phyloP scores from a whole-genome alignment of 2,329 filamentous ascomycete species.

The Paraphaeosphaeria minitans region DNA sequence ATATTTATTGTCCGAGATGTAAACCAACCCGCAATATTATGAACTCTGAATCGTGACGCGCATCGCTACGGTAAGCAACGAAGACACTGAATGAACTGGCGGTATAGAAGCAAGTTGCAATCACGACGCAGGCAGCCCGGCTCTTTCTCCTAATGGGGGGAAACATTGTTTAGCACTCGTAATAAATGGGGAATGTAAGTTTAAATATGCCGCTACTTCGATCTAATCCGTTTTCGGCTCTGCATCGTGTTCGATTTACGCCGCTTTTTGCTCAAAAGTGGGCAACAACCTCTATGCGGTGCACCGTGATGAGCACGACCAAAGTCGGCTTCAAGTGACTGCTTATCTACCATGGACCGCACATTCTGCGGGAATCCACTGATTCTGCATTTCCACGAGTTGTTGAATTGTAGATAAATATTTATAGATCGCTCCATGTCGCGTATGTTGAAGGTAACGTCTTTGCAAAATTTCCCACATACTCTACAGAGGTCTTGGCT shows the following conservation, averaged over 20 bases:
- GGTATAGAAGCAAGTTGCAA: not conserved
- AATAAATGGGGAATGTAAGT: no score
- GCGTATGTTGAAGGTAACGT: not conserved
- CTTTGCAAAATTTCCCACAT: not conserved
- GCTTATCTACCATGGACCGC: not conserved
- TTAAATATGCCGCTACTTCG: no score
- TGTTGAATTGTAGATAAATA: not conserved
- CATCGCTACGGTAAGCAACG: not conserved
- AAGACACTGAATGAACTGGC: not conserved
- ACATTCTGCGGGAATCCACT: not conserved
- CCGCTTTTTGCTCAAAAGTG: not conserved
- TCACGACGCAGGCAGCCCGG: not conserved
- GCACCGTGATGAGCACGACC: not conserved
- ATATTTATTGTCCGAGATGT: no score
- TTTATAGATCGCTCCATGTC: not conserved
- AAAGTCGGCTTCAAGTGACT: not conserved
- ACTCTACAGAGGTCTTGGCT: not conserved
- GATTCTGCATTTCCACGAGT: not conserved
- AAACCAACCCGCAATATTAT: not conserved
- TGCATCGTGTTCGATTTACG: not conserved
- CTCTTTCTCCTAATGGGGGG: not conserved
- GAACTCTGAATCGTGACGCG: not conserved
- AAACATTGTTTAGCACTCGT: not conserved
- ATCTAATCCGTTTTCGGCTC: not conserved
- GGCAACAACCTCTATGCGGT: not conserved